Evolutionary conservation across 768 basidiomycete species (phyloP).

Genomic region (Tricholoma bakamatsutake): DNA sequence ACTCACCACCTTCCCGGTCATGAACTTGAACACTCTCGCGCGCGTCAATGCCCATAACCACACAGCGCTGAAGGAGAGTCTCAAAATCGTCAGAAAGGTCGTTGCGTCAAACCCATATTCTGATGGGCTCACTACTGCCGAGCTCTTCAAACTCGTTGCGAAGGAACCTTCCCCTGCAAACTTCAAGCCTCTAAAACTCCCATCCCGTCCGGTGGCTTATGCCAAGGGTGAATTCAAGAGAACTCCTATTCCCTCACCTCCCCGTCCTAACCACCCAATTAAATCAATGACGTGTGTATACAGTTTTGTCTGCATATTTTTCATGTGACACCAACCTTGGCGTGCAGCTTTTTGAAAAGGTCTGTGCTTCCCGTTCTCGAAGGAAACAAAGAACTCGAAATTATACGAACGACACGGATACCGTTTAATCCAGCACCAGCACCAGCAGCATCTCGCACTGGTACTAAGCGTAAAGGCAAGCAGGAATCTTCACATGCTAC

Average conservation of each 20-base stretch:
- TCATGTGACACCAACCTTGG: constrained; percentile 15
- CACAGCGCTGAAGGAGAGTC: constrained; percentile 13
- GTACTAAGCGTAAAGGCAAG: constrained; percentile 12
- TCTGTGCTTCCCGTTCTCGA: constrained; percentile 43
- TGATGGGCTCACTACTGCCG: constrained; percentile 29
- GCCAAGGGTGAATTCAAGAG: constrained; percentile 1
- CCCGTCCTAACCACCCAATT: constrained; percentile 40
- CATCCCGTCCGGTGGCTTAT: constrained; percentile 1
- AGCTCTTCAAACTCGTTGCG: constrained; percentile 32
- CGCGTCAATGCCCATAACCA: constrained; percentile 8
- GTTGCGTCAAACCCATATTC: constrained; percentile 21
- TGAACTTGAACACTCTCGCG: constrained; percentile 10
- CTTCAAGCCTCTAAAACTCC: constrained; percentile 18
- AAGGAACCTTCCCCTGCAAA: constrained; percentile 21
- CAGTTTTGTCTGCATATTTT: not conserved
- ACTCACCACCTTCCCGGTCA: not conserved
- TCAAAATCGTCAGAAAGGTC: constrained; percentile 25
- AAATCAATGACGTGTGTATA: constrained; percentile 46
- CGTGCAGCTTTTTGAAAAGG: constrained; percentile 45
- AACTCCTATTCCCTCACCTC: constrained; percentile 21
- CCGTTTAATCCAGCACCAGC: constrained; percentile 14
- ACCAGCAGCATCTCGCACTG: constrained; percentile 9
- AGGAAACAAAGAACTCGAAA: constrained; percentile 35
- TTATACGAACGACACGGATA: constrained; percentile 28
- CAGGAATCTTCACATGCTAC: constrained; percentile 15